Evolutionary conservation across 2,329 filamentous ascomycete genomes (phyloP), one percentile per base, ranked within the genome.

Genomic region (Didymella glomerata): DNA sequence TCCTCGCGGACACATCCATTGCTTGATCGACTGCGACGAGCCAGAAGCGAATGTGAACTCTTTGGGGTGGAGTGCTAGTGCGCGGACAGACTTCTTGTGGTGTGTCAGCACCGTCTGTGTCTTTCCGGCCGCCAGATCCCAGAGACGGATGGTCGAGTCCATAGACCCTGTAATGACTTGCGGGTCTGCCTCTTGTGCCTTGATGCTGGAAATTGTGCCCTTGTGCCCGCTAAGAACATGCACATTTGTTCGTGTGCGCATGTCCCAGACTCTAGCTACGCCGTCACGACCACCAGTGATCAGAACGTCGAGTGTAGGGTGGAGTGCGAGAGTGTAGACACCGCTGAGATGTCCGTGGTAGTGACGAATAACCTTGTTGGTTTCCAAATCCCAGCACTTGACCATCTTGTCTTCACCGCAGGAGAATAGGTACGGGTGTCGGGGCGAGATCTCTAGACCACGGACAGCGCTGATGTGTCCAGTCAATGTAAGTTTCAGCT

Each of bases 331-430:
- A 0, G 93, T 93, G 79, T 99, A 99, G 4, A 99, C 95, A 64
- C 95, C 95, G 69, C 92, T 96, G 22, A 99, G 82, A 80, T 99
- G 95, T 18, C 96, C 96, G 76, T 99, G 95, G 77, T 98, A 99
- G 79, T 97, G 93, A 45, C 69, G 68, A 7, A 74, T 74, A 27
- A 99, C 95, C 79, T 97, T 97, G 82, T 99, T 99, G n/a, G 94
- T 97, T 79, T 99, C 95, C 66, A 99, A 81, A 81, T 99, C 95
- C 95, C 95, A 99, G 80, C 95, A 99, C 80, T 99, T 99, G 63
- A 99, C 95, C 93, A 97, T 97, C 82, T 99, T 99, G 77, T 99
- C 95, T 79, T 99, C 95, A 58, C 92, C 96, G 73, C 95, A 99
- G 11, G 93, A 97, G 79, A 99, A 99, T 10, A 99, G 85, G 74